Evolutionary conservation across 2,329 filamentous ascomycete species (phyloP).

Genomic region (Diaporthe citrichinensis): DNA sequence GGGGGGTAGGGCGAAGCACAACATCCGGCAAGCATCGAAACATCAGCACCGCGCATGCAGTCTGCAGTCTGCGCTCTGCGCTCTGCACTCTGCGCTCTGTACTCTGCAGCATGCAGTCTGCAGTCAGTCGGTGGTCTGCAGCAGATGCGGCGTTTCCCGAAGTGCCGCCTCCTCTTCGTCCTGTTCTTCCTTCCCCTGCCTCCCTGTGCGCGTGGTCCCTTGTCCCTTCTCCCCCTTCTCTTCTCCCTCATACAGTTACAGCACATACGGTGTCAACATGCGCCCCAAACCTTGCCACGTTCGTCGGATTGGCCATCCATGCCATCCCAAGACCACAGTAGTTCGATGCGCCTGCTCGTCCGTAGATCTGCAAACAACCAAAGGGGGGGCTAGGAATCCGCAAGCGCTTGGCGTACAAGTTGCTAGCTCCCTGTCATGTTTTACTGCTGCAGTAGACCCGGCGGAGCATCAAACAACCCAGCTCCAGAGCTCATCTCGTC

Average conservation of each 20-base stretch:
- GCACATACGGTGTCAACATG: constrained; percentile 22
- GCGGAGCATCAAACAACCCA: constrained; percentile 29
- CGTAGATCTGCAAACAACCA: constrained; percentile 31
- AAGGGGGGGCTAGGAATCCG: constrained; percentile 12
- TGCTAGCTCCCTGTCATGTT: constrained; percentile 28
- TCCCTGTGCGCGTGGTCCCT: neutral
- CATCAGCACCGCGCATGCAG: constrained; percentile 14
- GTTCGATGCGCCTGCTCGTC: constrained; percentile 24
- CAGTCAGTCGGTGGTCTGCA: neutral
- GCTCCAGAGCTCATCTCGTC: constrained; percentile 14
- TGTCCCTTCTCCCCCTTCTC: neutral
- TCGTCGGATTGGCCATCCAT: constrained; percentile 32
- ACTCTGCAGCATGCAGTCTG: neutral
- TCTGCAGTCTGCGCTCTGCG: neutral
- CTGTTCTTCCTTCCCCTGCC: neutral
- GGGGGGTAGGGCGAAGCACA: constrained; percentile 7
- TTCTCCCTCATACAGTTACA: neutral
- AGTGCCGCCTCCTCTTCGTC: constrained; percentile 4
- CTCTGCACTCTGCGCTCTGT: neutral
- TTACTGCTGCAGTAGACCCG: constrained; percentile 24
- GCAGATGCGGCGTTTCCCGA: constrained; percentile 26
- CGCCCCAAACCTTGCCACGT: constrained; percentile 18
- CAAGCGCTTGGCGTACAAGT: constrained; percentile 18
- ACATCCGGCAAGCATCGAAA: constrained; percentile 26
- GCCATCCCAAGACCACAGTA: constrained; percentile 28